Conservation (phyloP, 2,329 filamentous ascomycete species). For the Parascedosporium putredinis region DNA sequence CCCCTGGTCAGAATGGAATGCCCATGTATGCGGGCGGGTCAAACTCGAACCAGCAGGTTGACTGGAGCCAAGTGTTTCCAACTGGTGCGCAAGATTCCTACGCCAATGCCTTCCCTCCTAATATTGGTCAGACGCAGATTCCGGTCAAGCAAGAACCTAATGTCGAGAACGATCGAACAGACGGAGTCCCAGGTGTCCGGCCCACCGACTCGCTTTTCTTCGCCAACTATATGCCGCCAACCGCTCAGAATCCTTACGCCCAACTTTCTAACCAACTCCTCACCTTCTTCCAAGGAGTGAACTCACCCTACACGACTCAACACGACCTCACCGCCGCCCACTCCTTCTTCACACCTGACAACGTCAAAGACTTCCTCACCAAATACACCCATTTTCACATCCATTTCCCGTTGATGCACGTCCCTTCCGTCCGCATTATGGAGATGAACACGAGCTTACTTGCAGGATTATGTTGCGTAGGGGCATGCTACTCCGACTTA, state of each 20-base stretch:
- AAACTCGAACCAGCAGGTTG: slow-evolving; percentile 53
- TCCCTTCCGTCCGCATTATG: slow-evolving; percentile 58
- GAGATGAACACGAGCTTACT: slow-evolving; percentile 57
- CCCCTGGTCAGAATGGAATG: slow-evolving; percentile 52
- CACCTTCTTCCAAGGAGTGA: slow-evolving; percentile 39
- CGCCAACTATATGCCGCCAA: slow-evolving; percentile 36
- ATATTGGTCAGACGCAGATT: slow-evolving; percentile 59
- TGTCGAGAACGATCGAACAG: slow-evolving; percentile 37
- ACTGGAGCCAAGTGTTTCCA: slow-evolving; percentile 74
- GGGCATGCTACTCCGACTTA: slow-evolving; percentile 62
- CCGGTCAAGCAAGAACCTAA: slow-evolving; percentile 58
- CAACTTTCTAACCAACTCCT: slow-evolving; percentile 45
- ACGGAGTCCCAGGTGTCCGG: slow-evolving; percentile 32
- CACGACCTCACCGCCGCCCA: slow-evolving; percentile 38
- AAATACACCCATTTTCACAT: slow-evolving; percentile 63
- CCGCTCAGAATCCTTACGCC: slow-evolving; percentile 39
- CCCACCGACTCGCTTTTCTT: slow-evolving; percentile 35
- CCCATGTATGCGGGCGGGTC: slow-evolving; percentile 51
- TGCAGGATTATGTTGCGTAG: slow-evolving; percentile 60
- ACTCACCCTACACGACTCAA: slow-evolving; percentile 44
- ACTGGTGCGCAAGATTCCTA: slow-evolving; percentile 57
- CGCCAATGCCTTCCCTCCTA: slow-evolving; percentile 53
- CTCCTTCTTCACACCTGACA: slow-evolving; percentile 51
- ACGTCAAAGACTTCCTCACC: slow-evolving; percentile 60
- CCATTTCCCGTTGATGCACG: slow-evolving; percentile 64